Percentiles rank a stretch among this genome's conserved stretches.
Conservation (phyloP, 108 stramenopile genomes). For the Cyclotella distinguenda region DNA sequence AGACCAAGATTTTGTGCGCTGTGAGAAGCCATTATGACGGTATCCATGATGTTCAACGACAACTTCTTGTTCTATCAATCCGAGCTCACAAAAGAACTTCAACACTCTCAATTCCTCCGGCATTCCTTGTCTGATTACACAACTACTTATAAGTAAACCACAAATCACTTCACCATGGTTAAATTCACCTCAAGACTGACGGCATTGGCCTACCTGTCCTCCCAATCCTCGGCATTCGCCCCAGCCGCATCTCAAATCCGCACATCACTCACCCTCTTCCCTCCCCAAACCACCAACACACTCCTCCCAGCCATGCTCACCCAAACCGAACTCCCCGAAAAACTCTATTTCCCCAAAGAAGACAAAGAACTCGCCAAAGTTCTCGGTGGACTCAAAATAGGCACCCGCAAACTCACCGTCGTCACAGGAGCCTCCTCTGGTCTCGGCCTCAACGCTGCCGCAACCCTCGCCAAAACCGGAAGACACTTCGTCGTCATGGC, state of each 20-base stretch:
- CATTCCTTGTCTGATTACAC: too few species aligned
- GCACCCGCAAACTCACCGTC: constrained; percentile 77
- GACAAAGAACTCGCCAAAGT: constrained; percentile 79
- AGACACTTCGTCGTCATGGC: constrained; percentile 94
- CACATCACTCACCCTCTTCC: background rate
- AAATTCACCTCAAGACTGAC: constrained; percentile 23
- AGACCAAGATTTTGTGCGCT: too few species aligned
- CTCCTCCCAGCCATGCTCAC: constrained; percentile 45
- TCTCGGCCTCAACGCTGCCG: constrained; percentile 82
- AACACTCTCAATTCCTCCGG: too few species aligned
- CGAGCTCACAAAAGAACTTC: too few species aligned
- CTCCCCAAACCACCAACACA: constrained; percentile 37
- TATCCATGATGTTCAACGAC: too few species aligned
- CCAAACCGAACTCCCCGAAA: constrained; percentile 64
- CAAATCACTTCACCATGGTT: constrained; percentile 16
- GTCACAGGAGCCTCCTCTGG: constrained; percentile 92
- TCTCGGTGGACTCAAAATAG: constrained; percentile 85
- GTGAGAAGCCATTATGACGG: too few species aligned
- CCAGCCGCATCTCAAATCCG: constrained; percentile 32
- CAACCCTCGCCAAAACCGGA: constrained; percentile 79
- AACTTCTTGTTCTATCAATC: too few species aligned
- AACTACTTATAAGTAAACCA: too few species aligned
- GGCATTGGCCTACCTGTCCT: constrained; percentile 19
- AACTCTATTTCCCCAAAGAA: constrained; percentile 63
- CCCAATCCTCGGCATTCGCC: constrained; percentile 16